Base-by-base conservation (phyloP, 140 eudicot species). In the Senecio squalidus region DNA sequence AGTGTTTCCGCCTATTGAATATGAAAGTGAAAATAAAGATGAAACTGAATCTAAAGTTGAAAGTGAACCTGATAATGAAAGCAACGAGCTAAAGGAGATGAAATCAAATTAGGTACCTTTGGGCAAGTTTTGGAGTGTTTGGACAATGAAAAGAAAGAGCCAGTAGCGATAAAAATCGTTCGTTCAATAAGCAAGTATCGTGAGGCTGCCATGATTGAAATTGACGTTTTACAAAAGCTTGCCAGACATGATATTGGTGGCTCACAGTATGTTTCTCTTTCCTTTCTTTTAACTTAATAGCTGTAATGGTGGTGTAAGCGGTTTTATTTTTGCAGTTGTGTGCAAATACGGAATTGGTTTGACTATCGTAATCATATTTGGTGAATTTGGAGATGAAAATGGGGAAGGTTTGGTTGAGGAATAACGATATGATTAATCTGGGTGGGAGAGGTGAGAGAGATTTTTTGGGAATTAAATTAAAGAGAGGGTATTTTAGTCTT, bases 361-460 rank as follows among this genome's bases (percentile, higher is more conserved):
- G 99, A 93, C 95, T 93, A 93, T 83, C 95, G 99, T 82, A 93
- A 93, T 84, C 99, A 93, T 85, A 88, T 93, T 31, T 93, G 99
- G n/a, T n/a, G n/a, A n/a, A n/a, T n/a, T n/a, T n/a, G n/a, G n/a
- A n/a, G n/a, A n/a, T n/a, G n/a, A n/a, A n/a, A n/a, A n/a, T n/a
- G n/a, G n/a, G n/a, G n/a, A n/a, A n/a, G n/a, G n/a, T n/a, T n/a
- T n/a, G n/a, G n/a, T n/a, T n/a, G n/a, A n/a, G n/a, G n/a, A n/a
- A n/a, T n/a, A n/a, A n/a, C n/a, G n/a, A n/a, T n/a, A n/a, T n/a
- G n/a, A n/a, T n/a, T n/a, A n/a, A n/a, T n/a, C n/a, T n/a, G n/a
- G n/a, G n/a, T n/a, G n/a, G n/a, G n/a, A n/a, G n/a, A n/a, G n/a
- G n/a, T n/a, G n/a, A n/a, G n/a, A n/a, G n/a, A n/a, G n/a, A n/a